A percentile compares a stretch with the other conserved stretches of the same genome.
Conservation (phyloP, 75 land plant genomes). For the Larix kaempferi region DNA sequence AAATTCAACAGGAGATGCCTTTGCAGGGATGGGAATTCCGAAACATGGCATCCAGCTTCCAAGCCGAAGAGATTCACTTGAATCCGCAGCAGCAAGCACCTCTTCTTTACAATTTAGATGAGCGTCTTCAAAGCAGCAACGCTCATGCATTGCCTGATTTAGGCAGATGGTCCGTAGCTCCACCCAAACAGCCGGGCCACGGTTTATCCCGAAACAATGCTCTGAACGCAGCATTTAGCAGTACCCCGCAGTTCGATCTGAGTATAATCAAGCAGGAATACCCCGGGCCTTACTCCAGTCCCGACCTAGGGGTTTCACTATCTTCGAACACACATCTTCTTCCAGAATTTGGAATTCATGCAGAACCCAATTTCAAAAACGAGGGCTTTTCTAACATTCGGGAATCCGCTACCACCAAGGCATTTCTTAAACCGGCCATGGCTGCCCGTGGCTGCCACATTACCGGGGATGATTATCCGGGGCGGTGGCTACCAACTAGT, state of each 20-base stretch:
- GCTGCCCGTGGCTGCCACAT: too few species aligned
- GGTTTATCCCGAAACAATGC: too few species aligned
- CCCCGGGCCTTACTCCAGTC: not conserved
- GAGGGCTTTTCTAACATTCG: not conserved
- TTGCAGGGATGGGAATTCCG: not conserved
- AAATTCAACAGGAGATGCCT: not conserved
- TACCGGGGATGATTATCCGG: not conserved
- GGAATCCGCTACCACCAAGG: not conserved
- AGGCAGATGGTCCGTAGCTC: not conserved
- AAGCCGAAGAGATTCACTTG: not conserved
- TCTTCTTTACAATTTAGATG: not conserved
- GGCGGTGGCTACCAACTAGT: not conserved
- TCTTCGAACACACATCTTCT: not conserved
- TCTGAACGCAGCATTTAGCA: not conserved
- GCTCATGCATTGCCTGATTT: not conserved
- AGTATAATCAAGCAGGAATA: not conserved
- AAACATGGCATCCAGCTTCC: not conserved
- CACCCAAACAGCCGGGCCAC: too few species aligned
- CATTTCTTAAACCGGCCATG: not conserved
- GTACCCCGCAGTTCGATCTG: not conserved
- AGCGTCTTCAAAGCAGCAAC: not conserved
- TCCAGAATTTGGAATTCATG: not conserved
- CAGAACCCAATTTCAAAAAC: not conserved
- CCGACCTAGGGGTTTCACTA: not conserved
- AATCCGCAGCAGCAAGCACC: not conserved